Base-by-base conservation (phyloP, 2,329 filamentous ascomycete genomes). In the Arthroderma sp. region DNA sequence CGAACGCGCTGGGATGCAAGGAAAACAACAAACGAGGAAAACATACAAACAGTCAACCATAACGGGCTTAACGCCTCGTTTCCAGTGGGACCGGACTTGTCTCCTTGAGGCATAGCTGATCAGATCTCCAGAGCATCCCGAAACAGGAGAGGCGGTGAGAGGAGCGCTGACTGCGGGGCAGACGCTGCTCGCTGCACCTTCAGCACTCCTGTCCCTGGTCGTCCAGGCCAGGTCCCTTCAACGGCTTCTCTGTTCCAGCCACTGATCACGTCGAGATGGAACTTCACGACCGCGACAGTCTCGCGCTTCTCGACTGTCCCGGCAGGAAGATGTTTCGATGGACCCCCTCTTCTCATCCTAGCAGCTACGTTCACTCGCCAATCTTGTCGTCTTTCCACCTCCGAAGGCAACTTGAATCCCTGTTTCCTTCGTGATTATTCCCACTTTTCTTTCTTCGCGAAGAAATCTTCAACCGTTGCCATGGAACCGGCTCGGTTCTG, bases 231-330 rank as follows among this genome's bases (percentile, higher is more conserved):
- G 8, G 8, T 8, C 32, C 32, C 32, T 34, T 8, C 11, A 34
- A 34, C 32, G 32, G 8, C 32, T 34, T 34, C 32, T 34, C 32
- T 34, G 8, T 34, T 11, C 32, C 15, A 22, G 34, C 49, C 49
- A 49, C 33, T 49, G 44, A 50, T 49, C 49, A 47, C 49, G 49
- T 50, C 47, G 43, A 38, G 37, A 40, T 15, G 15, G 32, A 33
- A 22, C 37, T 43, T 47, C 44, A 47, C 49, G 49, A 39, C 47
- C 47, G 47, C 34, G 42, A 34, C 33, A 15, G 15, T 45, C 47
- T 47, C 49, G 49, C 44, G 47, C 40, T 40, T 36, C 37, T 42
- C 36, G 28, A 34, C 43, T 36, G 15, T 43, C 36, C 43, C n/a
- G 38, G 44, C 38, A 34, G 45, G 38, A 22, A 1, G 15, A 22